Base-by-base conservation (phyloP, 2,329 filamentous ascomycete genomes). In the Monosporascus sp. region DNA sequence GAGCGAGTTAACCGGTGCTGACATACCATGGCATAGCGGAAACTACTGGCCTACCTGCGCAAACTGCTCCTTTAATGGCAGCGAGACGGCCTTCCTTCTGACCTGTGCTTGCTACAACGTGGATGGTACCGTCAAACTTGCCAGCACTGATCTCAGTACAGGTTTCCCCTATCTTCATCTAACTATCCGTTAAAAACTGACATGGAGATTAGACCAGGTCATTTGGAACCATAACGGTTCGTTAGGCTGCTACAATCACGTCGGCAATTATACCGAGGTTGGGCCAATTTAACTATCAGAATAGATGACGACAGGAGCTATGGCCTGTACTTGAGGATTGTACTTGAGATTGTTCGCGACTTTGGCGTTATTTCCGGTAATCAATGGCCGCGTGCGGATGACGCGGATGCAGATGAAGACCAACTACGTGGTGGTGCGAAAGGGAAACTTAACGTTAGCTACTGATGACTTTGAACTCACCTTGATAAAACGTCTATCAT, bases 181-280 rank as follows among this genome's bases (percentile, higher is more conserved):
- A 19, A 7, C 43, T 37, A 27, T 41, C 2, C 34, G 34, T 9
- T 2, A 47, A 40, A 40, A 36, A 19, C 48, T 53, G 36, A 53
- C 58, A 49, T 34, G 50, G 47, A 6, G 36, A 24, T 24, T 34
- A 74, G 72, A 75, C 56, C 60, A 60, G 5, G 49, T 72, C 19
- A 52, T 75, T 27, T 70, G 66, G 59, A 70, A 74, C 52, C 61
- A 63, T 7, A 60, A 74, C 43, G 73, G 73, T 5, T 56, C 57
- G n/a, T 57, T 73, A 48, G 70, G 69, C 17, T 76, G 73, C 61
- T 74, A 69, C 55, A 62, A 61, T 37, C 63, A 66, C 34, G 50
- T 64, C 11, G 73, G 72, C n/a, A 73, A 71, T 61, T 69, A 67
- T 60, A 68, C 69, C 31, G 57, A 63, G 52, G 61, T 49, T 19